These are phyloP conservation scores for Houttuynia cordata DNA, from an alignment of 164 flowering plant species.

Conservation along the genomic window DNA sequence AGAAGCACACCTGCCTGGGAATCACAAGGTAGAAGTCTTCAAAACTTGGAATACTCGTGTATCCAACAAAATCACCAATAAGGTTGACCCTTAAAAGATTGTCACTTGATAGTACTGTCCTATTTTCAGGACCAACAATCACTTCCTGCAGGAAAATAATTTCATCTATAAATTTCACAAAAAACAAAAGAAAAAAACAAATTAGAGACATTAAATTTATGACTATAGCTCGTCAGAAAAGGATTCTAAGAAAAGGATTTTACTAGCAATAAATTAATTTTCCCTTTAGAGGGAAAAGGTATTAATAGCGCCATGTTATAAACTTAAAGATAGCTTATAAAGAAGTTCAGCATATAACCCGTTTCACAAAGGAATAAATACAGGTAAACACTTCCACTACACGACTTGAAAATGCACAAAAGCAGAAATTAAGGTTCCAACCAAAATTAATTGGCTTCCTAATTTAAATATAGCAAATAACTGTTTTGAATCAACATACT, in stretches of 20 bases:
- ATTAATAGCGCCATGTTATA: no score
- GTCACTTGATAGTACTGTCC: conserved; percentile 60
- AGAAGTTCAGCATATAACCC: no score
- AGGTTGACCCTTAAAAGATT: conserved; percentile 73
- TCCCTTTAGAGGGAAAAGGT: no score
- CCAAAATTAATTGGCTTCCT: no score
- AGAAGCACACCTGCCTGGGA: conserved; percentile 68
- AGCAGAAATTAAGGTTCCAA: no score
- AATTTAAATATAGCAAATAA: no score
- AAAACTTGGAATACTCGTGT: conserved; percentile 73
- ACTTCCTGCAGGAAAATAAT: conserved; percentile 50
- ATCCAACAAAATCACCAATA: conserved; percentile 87
- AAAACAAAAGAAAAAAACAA: background rate
- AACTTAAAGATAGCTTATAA: no score
- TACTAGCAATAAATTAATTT: no score
- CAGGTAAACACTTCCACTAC: background rate
- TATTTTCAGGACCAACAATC: conserved; percentile 71
- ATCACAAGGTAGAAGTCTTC: conserved; percentile 85
- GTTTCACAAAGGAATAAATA: background rate
- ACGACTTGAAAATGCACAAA: background rate
- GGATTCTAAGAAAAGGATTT: no score
- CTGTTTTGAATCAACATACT: conserved; percentile 22
- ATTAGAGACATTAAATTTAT: background rate
- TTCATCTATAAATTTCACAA: background rate
- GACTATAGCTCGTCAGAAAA: background rate